These are phyloP conservation scores for Somion occarium DNA, from an alignment of 1,284 basidiomycete genomes.

Conservation along the genomic window DNA sequence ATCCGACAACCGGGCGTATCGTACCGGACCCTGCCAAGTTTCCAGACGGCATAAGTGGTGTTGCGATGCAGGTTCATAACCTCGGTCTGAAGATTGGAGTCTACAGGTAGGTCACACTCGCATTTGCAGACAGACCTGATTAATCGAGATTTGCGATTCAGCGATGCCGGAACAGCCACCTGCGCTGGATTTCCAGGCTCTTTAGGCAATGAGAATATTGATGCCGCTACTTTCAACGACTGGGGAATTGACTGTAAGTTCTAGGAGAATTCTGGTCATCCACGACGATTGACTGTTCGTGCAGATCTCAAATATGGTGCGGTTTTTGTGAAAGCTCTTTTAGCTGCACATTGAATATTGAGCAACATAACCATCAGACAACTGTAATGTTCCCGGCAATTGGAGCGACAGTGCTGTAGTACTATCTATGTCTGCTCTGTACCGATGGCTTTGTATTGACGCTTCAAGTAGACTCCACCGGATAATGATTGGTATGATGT, in stretches of 20 bases:
- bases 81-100: constrained; percentile 51
- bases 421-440: background rate
- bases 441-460: background rate
- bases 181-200: constrained; percentile 52
- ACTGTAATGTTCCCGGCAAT: constrained; percentile 49
- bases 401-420: constrained; percentile 42
- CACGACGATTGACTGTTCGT: constrained; percentile 9
- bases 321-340: constrained; percentile 3
- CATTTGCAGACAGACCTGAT: background rate
- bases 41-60: constrained; percentile 43
- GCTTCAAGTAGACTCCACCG: constrained; percentile 29
- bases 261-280: background rate
- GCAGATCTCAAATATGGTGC: constrained; percentile 49
- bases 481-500: constrained; percentile 50
- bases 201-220: constrained; percentile 41
- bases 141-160: constrained; percentile 16
- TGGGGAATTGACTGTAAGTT: constrained; percentile 50
- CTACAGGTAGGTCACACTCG: constrained; percentile 32
- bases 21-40: constrained; percentile 49
- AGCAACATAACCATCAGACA: constrained; percentile 31
- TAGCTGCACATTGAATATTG: background rate
- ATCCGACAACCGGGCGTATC: constrained; percentile 37
- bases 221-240: constrained; percentile 45
- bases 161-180: constrained; percentile 50
- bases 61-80: constrained; percentile 41